Evolutionary conservation across 495 filamentous ascomycete genomes (phyloP).

Genomic region (Aspergillus ostianus): DNA sequence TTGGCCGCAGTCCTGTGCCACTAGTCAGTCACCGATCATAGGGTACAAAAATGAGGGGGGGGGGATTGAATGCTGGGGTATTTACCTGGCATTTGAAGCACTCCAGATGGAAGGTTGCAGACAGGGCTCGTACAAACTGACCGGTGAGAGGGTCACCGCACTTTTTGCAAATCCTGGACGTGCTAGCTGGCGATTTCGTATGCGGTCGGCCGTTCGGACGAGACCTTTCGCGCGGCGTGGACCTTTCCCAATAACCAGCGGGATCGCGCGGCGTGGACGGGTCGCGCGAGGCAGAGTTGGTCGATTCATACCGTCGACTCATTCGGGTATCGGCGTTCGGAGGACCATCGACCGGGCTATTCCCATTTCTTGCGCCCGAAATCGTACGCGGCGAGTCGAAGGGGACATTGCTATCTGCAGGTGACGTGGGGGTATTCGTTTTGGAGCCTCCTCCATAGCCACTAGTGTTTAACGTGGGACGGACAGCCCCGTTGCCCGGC

Average conservation of each 20-base stretch:
- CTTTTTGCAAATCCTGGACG: constrained; percentile 74
- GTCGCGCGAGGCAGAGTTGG: constrained; percentile 18
- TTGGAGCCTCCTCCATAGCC: constrained; percentile 39
- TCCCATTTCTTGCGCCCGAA: constrained; percentile 30
- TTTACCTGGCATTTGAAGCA: constrained; percentile 96
- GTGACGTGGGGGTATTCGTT: constrained; percentile 45
- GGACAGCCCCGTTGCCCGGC: constrained; percentile 45
- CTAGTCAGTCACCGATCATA: background rate
- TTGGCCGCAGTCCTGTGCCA: constrained; percentile 81
- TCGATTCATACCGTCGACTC: constrained; percentile 33
- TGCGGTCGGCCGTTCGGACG: constrained; percentile 44
- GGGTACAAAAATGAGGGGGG: constrained; percentile 3
- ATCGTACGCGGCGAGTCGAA: constrained; percentile 45
- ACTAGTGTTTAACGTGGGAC: constrained; percentile 41
- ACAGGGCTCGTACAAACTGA: constrained; percentile 91
- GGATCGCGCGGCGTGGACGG: constrained; percentile 32
- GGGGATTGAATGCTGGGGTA: constrained; percentile 14
- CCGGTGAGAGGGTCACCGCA: constrained; percentile 83
- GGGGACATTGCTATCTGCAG: constrained; percentile 42
- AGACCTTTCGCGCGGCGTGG: constrained; percentile 41
- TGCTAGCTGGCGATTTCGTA: constrained; percentile 39
- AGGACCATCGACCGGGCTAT: constrained; percentile 20
- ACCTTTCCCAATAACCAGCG: constrained; percentile 36
- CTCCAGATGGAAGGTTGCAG: constrained; percentile 92
- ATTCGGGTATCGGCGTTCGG: constrained; percentile 34